Evolutionary conservation across 257 asterid genomes (phyloP).

Genomic region (Parsonsia alboflavescens): DNA sequence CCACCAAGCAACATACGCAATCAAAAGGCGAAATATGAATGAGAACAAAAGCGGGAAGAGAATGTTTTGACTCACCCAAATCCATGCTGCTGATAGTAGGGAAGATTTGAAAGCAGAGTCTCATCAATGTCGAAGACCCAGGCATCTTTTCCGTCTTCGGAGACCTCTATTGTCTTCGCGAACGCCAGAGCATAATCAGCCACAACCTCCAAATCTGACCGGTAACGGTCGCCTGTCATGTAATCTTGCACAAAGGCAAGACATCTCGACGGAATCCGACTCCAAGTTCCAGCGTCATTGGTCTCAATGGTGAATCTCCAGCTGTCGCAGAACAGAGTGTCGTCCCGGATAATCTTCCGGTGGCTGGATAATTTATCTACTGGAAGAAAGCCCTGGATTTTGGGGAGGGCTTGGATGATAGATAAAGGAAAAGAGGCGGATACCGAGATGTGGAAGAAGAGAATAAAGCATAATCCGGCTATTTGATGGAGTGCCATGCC

Average conservation of each 20-base stretch:
- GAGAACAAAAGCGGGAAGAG: neutral
- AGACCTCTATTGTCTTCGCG: constrained; percentile 34
- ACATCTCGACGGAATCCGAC: constrained; percentile 43
- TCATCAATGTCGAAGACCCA: constrained; percentile 94
- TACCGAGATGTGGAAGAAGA: constrained; percentile 20
- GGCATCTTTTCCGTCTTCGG: constrained; percentile 59
- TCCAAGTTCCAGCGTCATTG: constrained; percentile 61
- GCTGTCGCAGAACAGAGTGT: constrained; percentile 51
- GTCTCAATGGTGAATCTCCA: constrained; percentile 87
- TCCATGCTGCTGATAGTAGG: constrained; percentile 61
- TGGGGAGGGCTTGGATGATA: constrained; percentile 35
- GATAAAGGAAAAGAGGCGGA: constrained; percentile 36
- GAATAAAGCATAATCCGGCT: neutral
- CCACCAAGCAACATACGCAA: neutral
- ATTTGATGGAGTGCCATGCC: constrained; percentile 1
- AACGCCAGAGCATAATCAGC: constrained; percentile 41
- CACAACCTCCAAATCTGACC: constrained; percentile 55
- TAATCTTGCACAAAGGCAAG: constrained; percentile 51
- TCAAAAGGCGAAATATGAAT: neutral
- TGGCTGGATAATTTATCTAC: constrained; percentile 20
- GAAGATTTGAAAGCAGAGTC: constrained; percentile 73
- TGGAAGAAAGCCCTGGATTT: constrained; percentile 9
- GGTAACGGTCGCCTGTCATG: constrained; percentile 45
- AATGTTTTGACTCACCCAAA: constrained; percentile 48
- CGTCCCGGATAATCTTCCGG: constrained; percentile 26